A percentile compares a stretch with the other conserved stretches of the same genome.
Evolutionary conservation across 2,329 filamentous ascomycete species (phyloP).

Genomic region (Elsinoe perseae): DNA sequence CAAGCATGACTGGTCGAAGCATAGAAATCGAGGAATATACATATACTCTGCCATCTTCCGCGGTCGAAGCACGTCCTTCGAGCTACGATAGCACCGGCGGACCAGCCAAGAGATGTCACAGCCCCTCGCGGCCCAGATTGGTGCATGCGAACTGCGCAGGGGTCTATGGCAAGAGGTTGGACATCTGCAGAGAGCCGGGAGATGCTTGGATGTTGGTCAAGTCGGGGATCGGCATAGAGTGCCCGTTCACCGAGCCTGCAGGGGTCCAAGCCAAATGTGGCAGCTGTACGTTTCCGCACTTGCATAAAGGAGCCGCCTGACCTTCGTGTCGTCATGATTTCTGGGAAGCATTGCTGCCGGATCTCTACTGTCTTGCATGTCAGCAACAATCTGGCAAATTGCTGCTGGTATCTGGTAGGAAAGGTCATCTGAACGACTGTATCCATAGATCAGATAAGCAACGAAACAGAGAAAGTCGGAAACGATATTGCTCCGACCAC

Average conservation of each 20-base stretch:
- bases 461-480: not conserved
- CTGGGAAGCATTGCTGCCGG: too few species aligned
- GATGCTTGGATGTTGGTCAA: not conserved
- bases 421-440: not conserved
- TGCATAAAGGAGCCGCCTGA: constrained; percentile 4
- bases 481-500: not conserved
- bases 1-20: not conserved
- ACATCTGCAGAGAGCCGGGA: not conserved
- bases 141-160: not conserved
- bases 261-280: constrained; percentile 2
- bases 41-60: not conserved
- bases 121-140: not conserved
- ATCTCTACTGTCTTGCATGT: not conserved
- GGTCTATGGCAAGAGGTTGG: not conserved
- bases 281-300: not conserved
- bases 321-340: constrained; percentile 4
- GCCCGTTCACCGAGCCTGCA: not conserved
- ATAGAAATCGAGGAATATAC: not conserved
- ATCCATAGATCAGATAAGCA: not conserved
- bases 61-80: too few species aligned
- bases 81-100: too few species aligned
- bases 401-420: too few species aligned
- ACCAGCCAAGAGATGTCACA: not conserved
- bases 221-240: not conserved
- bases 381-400: not conserved